Percentiles rank a stretch among this genome's conserved stretches.
Conservation (phyloP, 2,329 filamentous ascomycete genomes). For the Metarhizium anisopliae region DNA sequence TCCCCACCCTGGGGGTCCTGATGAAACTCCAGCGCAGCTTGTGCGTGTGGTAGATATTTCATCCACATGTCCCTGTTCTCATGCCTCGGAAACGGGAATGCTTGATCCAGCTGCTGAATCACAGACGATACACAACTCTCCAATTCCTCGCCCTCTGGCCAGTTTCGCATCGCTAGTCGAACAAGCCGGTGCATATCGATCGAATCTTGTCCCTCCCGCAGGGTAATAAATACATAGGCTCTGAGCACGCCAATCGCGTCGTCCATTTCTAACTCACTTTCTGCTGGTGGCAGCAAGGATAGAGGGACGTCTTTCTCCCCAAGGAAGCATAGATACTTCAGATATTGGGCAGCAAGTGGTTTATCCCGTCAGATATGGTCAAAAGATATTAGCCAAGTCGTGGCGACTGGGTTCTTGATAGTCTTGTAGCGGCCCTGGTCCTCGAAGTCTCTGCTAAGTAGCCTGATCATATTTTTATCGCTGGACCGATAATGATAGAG, state of each 20-base stretch:
- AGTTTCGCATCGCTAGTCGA: conserved; percentile 19
- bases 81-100: neutral
- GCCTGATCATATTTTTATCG: conserved; percentile 10
- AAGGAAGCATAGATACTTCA: conserved; percentile 20
- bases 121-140: neutral
- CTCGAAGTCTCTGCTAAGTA: conserved; percentile 22
- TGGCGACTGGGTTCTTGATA: conserved; percentile 18
- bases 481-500: conserved; percentile 13
- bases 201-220: conserved; percentile 8
- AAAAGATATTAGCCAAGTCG: conserved; percentile 27
- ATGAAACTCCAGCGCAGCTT: neutral
- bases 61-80: neutral
- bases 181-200: conserved; percentile 25
- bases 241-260: conserved; percentile 15
- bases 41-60: neutral
- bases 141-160: conserved; percentile 3
- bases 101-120: neutral
- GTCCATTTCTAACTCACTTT: neutral
- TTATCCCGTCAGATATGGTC: conserved; percentile 16
- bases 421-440: conserved; percentile 17
- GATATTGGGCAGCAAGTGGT: conserved; percentile 17
- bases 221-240: conserved; percentile 21
- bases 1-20: neutral
- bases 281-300: conserved; percentile 10
- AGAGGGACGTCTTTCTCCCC: conserved; percentile 19